Evolutionary conservation across 1,284 basidiomycete genomes (phyloP).

Genomic region (Ceratobasidium theobromae): DNA sequence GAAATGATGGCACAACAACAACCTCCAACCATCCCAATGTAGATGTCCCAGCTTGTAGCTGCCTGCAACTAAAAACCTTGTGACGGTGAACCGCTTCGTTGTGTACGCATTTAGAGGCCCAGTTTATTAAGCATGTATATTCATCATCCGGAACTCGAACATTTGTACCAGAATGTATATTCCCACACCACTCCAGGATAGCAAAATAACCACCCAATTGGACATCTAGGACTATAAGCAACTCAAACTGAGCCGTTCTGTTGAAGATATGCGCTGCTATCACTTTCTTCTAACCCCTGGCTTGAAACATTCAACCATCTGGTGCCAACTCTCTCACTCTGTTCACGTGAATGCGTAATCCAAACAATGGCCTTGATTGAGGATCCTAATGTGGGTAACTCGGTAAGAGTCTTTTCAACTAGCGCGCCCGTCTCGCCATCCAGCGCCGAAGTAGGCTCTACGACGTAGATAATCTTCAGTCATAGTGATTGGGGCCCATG

Average conservation of each 20-base stretch:
- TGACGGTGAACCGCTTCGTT: neutral
- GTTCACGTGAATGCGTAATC: constrained; percentile 85
- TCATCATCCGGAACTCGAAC: constrained; percentile 10
- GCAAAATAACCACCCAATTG: neutral
- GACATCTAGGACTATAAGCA: neutral
- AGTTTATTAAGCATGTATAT: constrained; percentile 29
- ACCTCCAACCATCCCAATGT: constrained; percentile 21
- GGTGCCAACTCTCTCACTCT: constrained; percentile 71
- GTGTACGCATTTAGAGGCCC: constrained; percentile 28
- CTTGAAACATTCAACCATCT: constrained; percentile 44
- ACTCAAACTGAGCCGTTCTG: constrained; percentile 6
- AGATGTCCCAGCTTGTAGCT: neutral
- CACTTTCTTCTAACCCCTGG: constrained; percentile 16
- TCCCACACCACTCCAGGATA: constrained; percentile 2
- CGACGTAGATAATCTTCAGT: neutral
- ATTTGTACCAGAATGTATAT: constrained; percentile 1
- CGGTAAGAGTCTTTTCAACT: constrained; percentile 64
- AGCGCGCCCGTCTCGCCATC: constrained; percentile 64
- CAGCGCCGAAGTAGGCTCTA: constrained; percentile 85
- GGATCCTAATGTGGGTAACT: constrained; percentile 53
- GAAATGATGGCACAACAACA: constrained; percentile 36
- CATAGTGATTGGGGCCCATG: neutral
- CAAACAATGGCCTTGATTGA: constrained; percentile 74
- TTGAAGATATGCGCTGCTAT: constrained; percentile 1
- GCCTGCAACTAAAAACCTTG: constrained; percentile 2